These are phyloP conservation scores for Russula lepida DNA, from an alignment of 768 basidiomycete species.

Conservation along the genomic window DNA sequence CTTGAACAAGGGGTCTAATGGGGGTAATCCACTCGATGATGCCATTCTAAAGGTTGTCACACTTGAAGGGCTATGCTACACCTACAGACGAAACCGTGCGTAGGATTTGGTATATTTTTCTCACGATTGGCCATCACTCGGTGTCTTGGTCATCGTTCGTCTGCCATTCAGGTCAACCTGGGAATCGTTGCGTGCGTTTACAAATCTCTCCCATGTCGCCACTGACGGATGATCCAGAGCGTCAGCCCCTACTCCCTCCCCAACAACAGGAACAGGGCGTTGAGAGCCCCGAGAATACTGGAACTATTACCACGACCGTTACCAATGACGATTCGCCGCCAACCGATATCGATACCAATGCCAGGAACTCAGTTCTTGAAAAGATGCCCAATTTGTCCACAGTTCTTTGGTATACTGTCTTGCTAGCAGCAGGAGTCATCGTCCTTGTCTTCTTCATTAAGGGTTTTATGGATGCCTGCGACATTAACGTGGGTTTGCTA, in stretches of 20 bases:
- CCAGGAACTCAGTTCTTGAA: background rate
- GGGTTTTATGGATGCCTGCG: slow-evolving; percentile 59
- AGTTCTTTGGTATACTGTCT: slow-evolving; percentile 28
- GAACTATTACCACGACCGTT: background rate
- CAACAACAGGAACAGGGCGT: background rate
- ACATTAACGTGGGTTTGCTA: slow-evolving; percentile 48
- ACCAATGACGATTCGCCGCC: background rate
- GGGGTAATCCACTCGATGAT: slow-evolving; percentile 42
- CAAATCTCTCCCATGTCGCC: background rate
- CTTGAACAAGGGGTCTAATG: slow-evolving; percentile 58
- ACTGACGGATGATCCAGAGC: background rate
- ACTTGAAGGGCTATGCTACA: background rate
- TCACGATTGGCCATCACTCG: background rate
- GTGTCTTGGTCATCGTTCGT: background rate
- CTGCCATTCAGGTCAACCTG: background rate
- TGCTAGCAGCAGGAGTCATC: slow-evolving; percentile 32
- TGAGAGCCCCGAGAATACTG: background rate
- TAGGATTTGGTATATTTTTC: background rate
- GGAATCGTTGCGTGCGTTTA: background rate
- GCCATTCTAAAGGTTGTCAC: slow-evolving; percentile 22
- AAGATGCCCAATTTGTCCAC: slow-evolving; percentile 26
- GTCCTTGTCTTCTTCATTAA: slow-evolving; percentile 51
- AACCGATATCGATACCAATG: background rate
- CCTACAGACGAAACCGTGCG: background rate
- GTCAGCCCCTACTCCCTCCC: slow-evolving; percentile 3